A percentile compares a stretch with the other conserved stretches of the same genome.
phyloP scores from a whole-genome alignment of 306 rosid species.

The Acmispon strigosus region DNA sequence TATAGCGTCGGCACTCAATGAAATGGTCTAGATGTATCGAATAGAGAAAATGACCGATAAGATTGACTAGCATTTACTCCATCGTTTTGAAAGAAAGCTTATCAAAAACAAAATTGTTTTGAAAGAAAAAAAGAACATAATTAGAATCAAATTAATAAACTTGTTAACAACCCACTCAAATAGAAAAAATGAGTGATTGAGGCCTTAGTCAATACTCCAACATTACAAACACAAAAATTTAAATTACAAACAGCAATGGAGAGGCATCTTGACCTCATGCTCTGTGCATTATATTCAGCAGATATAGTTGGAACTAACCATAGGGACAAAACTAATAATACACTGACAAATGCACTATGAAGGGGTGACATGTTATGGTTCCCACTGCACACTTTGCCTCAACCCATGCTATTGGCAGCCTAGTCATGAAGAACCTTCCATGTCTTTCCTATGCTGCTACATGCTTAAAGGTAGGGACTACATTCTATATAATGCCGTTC shows the following conservation, averaged over 20 bases:
- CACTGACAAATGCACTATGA: slow-evolving; percentile 30
- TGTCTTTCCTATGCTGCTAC: neutral
- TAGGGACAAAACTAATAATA: slow-evolving; percentile 29
- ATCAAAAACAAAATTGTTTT: too few relatives aligned
- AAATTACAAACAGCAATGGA: slow-evolving; percentile 20
- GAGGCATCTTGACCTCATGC: slow-evolving; percentile 31
- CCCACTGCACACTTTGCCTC: slow-evolving; percentile 10
- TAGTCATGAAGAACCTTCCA: slow-evolving; percentile 29
- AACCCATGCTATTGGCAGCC: slow-evolving; percentile 30
- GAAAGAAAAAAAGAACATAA: too few relatives aligned
- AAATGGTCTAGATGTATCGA: too few relatives aligned
- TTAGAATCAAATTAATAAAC: too few relatives aligned
- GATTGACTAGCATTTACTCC: too few relatives aligned
- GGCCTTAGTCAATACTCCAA: too few relatives aligned
- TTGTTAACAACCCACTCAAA: too few relatives aligned
- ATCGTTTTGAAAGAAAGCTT: too few relatives aligned
- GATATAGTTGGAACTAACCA: neutral
- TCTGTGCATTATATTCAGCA: slow-evolving; percentile 1
- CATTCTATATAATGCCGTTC: neutral
- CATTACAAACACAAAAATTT: neutral
- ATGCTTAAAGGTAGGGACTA: slow-evolving; percentile 21
- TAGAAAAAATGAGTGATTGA: too few relatives aligned
- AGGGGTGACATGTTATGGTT: slow-evolving; percentile 32
- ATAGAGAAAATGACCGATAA: too few relatives aligned
- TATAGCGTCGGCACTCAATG: too few relatives aligned